Conservation (phyloP, 75 land plant species). For the Sequoiadendron giganteum region DNA sequence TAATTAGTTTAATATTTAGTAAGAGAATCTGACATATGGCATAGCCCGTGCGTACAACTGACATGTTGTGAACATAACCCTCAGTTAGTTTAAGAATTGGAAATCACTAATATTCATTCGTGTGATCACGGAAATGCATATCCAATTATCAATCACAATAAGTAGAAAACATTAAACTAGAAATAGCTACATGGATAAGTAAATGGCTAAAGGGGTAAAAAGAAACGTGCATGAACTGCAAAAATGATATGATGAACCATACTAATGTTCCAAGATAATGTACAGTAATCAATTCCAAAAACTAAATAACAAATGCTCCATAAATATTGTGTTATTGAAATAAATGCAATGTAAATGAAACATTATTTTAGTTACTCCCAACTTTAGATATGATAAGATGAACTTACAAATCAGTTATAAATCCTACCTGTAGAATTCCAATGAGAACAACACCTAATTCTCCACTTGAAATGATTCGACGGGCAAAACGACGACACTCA, state of each 20-base stretch:
- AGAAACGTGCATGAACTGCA: neutral
- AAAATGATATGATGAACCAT: too few species aligned
- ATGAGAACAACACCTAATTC: constrained; percentile 26
- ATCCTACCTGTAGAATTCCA: constrained; percentile 27
- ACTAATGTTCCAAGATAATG: neutral
- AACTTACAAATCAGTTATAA: neutral
- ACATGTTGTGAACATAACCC: too few species aligned
- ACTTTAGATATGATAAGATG: neutral
- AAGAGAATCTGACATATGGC: too few species aligned
- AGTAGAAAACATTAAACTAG: neutral
- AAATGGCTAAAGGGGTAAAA: neutral
- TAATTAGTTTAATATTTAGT: too few species aligned
- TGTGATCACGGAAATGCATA: neutral
- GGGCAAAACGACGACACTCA: constrained; percentile 6
- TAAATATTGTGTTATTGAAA: neutral
- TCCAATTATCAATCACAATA: neutral
- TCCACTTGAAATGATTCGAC: constrained; percentile 25
- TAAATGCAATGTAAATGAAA: neutral
- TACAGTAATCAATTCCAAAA: neutral
- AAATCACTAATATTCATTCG: too few species aligned
- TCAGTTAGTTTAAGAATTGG: too few species aligned
- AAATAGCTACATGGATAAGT: neutral
- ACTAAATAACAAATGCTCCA: neutral
- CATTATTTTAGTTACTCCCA: neutral
- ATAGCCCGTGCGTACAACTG: too few species aligned